phyloP scores from a whole-genome alignment of 805 yeast genomes.

The Isabelozyma gotoi region DNA sequence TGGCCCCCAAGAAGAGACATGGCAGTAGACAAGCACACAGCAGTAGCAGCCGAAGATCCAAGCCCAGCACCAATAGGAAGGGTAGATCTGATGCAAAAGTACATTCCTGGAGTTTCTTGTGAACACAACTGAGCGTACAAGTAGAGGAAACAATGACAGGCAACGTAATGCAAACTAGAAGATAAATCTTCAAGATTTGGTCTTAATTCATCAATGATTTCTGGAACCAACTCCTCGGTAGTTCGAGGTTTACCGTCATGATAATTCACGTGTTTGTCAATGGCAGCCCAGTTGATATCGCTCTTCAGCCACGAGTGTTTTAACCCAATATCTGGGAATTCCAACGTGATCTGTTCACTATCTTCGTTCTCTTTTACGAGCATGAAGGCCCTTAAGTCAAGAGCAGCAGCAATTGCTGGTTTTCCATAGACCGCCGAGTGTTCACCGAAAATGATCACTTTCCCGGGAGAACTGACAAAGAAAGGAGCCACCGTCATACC shows the following conservation, averaged over 20 bases:
- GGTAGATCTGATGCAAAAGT: slow-evolving; percentile 73
- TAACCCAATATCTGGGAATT: slow-evolving; percentile 82
- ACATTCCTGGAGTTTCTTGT: slow-evolving; percentile 46
- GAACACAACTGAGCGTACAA: slow-evolving; percentile 61
- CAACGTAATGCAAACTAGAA: slow-evolving; percentile 64
- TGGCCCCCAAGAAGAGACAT: slow-evolving; percentile 61
- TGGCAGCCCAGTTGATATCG: slow-evolving; percentile 61
- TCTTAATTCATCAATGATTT: slow-evolving; percentile 50
- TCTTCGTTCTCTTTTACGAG: slow-evolving; percentile 53
- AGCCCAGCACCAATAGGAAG: slow-evolving; percentile 96
- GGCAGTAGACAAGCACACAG: slow-evolving; percentile 82
- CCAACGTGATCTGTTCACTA: slow-evolving; percentile 50
- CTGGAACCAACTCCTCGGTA: slow-evolving; percentile 61
- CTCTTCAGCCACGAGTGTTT: slow-evolving; percentile 58
- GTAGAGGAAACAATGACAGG: slow-evolving; percentile 84
- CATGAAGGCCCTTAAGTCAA: slow-evolving; percentile 80
- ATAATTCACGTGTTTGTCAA: slow-evolving; percentile 16
- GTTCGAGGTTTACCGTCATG: slow-evolving; percentile 22
- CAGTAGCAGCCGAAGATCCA: slow-evolving; percentile 89
- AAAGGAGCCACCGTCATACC: slow-evolving; percentile 46
- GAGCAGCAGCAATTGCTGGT: slow-evolving; percentile 96
- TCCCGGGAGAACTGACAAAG: slow-evolving; percentile 91
- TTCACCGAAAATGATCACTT: slow-evolving; percentile 93
- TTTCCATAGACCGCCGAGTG: slow-evolving; percentile 92
- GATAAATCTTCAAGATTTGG: slow-evolving; percentile 44